A percentile compares a stretch with the other conserved stretches of the same genome.
phyloP scores from a whole-genome alignment of 306 rosid genomes.

The Corylus americana region DNA sequence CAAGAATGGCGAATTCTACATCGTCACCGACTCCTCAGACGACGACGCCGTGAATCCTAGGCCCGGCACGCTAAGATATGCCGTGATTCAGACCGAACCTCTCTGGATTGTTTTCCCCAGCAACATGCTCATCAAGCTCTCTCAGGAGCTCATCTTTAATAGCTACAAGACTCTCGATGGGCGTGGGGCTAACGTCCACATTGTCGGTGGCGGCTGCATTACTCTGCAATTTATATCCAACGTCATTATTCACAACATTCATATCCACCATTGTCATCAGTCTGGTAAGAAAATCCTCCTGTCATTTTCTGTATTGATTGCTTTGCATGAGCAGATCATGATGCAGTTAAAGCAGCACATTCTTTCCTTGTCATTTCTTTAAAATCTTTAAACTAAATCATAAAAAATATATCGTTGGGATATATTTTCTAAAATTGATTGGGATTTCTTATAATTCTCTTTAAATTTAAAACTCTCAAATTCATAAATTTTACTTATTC shows the following conservation, averaged over 20 bases:
- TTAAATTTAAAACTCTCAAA: too few species aligned
- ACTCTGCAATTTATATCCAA: slow-evolving; percentile 89
- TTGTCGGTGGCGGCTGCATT: slow-evolving; percentile 94
- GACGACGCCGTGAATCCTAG: slow-evolving; percentile 79
- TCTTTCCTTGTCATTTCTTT: neutral
- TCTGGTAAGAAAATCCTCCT: slow-evolving; percentile 49
- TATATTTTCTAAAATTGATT: too few species aligned
- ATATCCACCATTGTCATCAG: slow-evolving; percentile 80
- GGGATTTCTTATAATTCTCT: too few species aligned
- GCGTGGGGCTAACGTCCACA: slow-evolving; percentile 92
- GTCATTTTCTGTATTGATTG: neutral
- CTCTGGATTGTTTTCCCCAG: slow-evolving; percentile 84
- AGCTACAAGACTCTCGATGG: slow-evolving; percentile 92
- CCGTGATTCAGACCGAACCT: slow-evolving; percentile 65
- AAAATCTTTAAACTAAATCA: too few species aligned
- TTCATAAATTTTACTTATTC: too few species aligned
- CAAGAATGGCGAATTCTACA: slow-evolving; percentile 73
- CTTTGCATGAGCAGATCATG: neutral
- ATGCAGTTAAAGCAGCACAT: neutral
- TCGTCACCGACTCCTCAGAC: slow-evolving; percentile 81
- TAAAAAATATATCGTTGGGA: too few species aligned
- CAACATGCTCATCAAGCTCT: slow-evolving; percentile 78
- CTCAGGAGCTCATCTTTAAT: slow-evolving; percentile 86
- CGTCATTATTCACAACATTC: slow-evolving; percentile 87
- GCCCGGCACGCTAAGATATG: slow-evolving; percentile 79